phyloP scores from a whole-genome alignment of 2,329 filamentous ascomycete genomes.

The Xylogone sp. region DNA sequence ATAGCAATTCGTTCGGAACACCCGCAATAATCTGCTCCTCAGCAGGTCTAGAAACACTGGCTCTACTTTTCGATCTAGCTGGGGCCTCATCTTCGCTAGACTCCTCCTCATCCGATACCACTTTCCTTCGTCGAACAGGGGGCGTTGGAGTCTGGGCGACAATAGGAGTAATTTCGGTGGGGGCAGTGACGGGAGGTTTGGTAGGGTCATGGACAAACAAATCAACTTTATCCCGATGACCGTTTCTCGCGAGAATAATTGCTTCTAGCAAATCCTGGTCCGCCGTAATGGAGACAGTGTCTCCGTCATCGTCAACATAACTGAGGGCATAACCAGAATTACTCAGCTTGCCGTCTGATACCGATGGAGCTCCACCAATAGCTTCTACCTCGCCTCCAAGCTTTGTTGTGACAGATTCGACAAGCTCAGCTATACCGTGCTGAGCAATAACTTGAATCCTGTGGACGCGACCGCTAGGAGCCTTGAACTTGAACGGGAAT shows the following conservation, averaged over 20 bases:
- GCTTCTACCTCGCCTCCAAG: slow-evolving; percentile 78
- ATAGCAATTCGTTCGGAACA: slow-evolving; percentile 87
- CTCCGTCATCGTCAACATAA: slow-evolving; percentile 95
- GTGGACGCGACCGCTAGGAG: slow-evolving; percentile 90
- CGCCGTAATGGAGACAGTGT: slow-evolving; percentile 94
- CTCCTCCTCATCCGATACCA: slow-evolving; percentile 49
- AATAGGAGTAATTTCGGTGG: slow-evolving; percentile 52
- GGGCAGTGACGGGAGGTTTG: slow-evolving; percentile 72
- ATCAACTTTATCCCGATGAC: slow-evolving; percentile 86
- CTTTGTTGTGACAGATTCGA: slow-evolving; percentile 75
- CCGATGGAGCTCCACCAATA: slow-evolving; percentile 75
- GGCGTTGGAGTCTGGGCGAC: slow-evolving; percentile 50
- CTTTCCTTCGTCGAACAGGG: slow-evolving; percentile 45
- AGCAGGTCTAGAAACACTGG: slow-evolving; percentile 27
- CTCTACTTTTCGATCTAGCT: slow-evolving; percentile 32
- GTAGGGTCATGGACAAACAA: slow-evolving; percentile 93
- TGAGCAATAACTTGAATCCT: slow-evolving; percentile 80
- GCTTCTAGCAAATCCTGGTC: slow-evolving; percentile 91
- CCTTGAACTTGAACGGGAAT: slow-evolving; percentile 99
- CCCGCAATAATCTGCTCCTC: slow-evolving; percentile 75
- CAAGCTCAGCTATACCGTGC: slow-evolving; percentile 75
- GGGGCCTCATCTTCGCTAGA: slow-evolving; percentile 45
- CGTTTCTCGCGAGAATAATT: slow-evolving; percentile 75
- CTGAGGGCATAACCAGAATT: slow-evolving; percentile 83
- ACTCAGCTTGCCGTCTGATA: slow-evolving; percentile 75